Conservation (phyloP, 2,329 filamentous ascomycete species). For the Cladosporium sp. region DNA sequence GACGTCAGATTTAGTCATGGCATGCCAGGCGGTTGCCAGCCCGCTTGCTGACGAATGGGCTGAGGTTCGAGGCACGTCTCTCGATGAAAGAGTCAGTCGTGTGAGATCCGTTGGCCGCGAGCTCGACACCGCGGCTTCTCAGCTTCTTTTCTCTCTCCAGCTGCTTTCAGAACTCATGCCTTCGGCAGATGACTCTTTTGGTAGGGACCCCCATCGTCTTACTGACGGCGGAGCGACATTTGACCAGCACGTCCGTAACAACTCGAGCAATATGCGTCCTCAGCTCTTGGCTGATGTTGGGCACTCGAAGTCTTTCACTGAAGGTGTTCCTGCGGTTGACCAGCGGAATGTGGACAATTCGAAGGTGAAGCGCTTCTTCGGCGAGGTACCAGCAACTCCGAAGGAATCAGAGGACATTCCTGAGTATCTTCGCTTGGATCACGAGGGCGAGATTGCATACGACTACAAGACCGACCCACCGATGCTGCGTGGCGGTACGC, state of each 20-base stretch:
- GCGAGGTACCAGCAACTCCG: conserved; percentile 42
- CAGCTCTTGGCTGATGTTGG: conserved; percentile 46
- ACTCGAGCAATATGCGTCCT: conserved; percentile 41
- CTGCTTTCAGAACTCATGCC: conserved; percentile 77
- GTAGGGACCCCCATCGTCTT: conserved; percentile 31
- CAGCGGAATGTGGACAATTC: conserved; percentile 37
- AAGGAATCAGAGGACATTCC: conserved; percentile 67
- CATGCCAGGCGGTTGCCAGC: conserved; percentile 85
- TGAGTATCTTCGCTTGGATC: conserved; percentile 76
- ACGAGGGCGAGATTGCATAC: conserved; percentile 83
- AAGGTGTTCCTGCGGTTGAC: conserved; percentile 39
- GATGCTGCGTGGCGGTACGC: conserved; percentile 78
- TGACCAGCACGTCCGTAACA: conserved; percentile 24
- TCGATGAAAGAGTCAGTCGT: conserved; percentile 78
- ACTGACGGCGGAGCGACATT: conserved; percentile 30
- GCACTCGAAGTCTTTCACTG: conserved; percentile 60
- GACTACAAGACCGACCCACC: conserved; percentile 73
- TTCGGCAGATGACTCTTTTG: conserved; percentile 36
- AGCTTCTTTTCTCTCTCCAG: conserved; percentile 82
- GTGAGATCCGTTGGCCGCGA: conserved; percentile 72
- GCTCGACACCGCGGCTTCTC: conserved; percentile 77
- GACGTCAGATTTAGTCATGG: conserved; percentile 78
- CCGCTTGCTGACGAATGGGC: conserved; percentile 94
- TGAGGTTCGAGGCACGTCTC: conserved; percentile 78
- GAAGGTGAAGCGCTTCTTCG: conserved; percentile 47